Percentiles rank a stretch among this genome's conserved stretches.
Conservation (phyloP, 805 yeast species). For the Lipomyces sp. region DNA sequence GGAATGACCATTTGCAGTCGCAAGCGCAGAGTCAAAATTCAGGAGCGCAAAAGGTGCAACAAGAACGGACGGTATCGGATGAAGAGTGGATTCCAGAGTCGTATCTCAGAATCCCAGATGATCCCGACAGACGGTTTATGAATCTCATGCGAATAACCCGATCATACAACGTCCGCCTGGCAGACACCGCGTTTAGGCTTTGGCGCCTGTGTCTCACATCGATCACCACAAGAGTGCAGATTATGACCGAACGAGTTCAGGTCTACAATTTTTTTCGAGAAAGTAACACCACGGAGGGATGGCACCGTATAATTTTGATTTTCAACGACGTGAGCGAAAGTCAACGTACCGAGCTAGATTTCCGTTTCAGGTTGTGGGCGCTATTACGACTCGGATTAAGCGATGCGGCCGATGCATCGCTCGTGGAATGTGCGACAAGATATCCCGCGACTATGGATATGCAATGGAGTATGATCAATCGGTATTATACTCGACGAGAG, state of each 20-base stretch:
- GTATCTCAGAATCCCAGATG: constrained; percentile 15
- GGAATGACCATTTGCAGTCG: background rate
- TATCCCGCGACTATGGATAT: constrained; percentile 15
- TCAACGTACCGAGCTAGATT: constrained; percentile 28
- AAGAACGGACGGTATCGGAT: background rate
- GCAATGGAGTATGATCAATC: constrained; percentile 28
- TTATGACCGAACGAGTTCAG: constrained; percentile 15
- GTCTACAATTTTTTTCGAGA: constrained; percentile 31
- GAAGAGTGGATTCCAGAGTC: constrained; percentile 8
- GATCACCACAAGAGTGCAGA: constrained; percentile 11
- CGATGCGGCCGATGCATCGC: constrained; percentile 16
- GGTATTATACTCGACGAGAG: constrained; percentile 12
- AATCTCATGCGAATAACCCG: constrained; percentile 16
- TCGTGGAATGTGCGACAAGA: constrained; percentile 4
- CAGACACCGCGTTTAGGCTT: constrained; percentile 24
- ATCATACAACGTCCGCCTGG: constrained; percentile 15
- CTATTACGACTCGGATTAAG: constrained; percentile 18
- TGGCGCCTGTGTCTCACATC: constrained; percentile 25
- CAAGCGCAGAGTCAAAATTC: background rate
- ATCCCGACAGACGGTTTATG: constrained; percentile 19
- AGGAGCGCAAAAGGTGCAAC: background rate
- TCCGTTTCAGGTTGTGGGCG: constrained; percentile 33
- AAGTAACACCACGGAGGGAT: constrained; percentile 19
- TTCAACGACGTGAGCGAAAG: constrained; percentile 23
- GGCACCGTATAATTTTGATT: constrained; percentile 32